A percentile compares a stretch with the other conserved stretches of the same genome.
Evolutionary conservation across 2,329 filamentous ascomycete genomes (phyloP).

Genomic region (Colletotrichum falcatum): DNA sequence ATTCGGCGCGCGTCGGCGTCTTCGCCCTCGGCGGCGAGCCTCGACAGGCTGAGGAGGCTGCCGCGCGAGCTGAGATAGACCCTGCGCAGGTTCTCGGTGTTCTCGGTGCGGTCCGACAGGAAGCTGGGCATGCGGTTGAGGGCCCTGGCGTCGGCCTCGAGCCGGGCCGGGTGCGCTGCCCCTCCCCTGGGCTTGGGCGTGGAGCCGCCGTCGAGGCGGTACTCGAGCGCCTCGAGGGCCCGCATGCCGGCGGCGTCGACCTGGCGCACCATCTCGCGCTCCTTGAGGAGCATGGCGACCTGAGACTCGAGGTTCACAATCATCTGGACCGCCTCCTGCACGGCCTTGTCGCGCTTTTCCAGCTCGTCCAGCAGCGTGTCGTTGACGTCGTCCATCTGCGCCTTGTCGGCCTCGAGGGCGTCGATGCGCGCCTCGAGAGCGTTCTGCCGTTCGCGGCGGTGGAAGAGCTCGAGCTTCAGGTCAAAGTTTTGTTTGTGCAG

Average conservation of each 20-base stretch:
- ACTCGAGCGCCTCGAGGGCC: constrained; percentile 48
- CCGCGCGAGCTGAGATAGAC: constrained; percentile 65
- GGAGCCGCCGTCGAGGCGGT: constrained; percentile 27
- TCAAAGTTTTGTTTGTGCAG: constrained; percentile 83
- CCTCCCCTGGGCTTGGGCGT: constrained; percentile 42
- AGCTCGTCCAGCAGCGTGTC: constrained; percentile 69
- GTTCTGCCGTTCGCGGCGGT: constrained; percentile 73
- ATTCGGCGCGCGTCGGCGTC: constrained; percentile 49
- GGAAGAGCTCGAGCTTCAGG: constrained; percentile 78
- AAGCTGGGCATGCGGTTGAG: constrained; percentile 74
- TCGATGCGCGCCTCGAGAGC: constrained; percentile 70
- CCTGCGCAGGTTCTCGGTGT: constrained; percentile 70
- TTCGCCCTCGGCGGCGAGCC: constrained; percentile 56
- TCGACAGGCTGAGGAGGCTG: constrained; percentile 64
- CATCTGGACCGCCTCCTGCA: constrained; percentile 77
- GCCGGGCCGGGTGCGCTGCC: constrained; percentile 36
- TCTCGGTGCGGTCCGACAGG: constrained; percentile 69
- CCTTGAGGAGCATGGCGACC: constrained; percentile 64
- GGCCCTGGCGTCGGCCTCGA: constrained; percentile 50
- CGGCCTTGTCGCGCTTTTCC: constrained; percentile 76
- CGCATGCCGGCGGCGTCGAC: constrained; percentile 59
- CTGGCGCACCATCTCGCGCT: constrained; percentile 65
- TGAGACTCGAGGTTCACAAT: constrained; percentile 74
- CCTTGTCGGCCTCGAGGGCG: constrained; percentile 64
- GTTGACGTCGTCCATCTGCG: constrained; percentile 68